Conservation (phyloP, 768 basidiomycete species). For the Lactarius trivialis region DNA sequence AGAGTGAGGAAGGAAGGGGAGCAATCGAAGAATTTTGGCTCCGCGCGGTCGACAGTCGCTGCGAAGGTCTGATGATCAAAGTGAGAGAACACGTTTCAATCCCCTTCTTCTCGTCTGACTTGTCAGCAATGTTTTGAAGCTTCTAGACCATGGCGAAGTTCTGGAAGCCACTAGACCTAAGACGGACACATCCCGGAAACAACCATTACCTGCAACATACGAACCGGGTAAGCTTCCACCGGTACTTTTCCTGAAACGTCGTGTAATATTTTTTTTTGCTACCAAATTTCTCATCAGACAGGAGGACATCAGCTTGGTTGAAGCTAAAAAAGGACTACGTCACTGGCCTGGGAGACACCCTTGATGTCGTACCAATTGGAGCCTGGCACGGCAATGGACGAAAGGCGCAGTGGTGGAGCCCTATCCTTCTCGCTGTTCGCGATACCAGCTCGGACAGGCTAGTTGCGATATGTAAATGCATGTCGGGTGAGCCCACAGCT, state of each 20-base stretch:
- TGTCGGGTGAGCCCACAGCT: slow-evolving; percentile 53
- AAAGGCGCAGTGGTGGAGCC: slow-evolving; percentile 90
- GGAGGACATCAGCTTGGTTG: slow-evolving; percentile 80
- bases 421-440: slow-evolving; percentile 74
- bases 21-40: slow-evolving; percentile 71
- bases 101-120: slow-evolving; percentile 15
- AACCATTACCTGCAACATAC: slow-evolving; percentile 77
- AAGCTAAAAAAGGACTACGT: slow-evolving; percentile 94
- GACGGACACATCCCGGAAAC: slow-evolving; percentile 43
- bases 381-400: slow-evolving; percentile 90
- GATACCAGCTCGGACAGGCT: slow-evolving; percentile 53
- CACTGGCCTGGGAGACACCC: slow-evolving; percentile 65
- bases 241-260: slow-evolving; percentile 6
- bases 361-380: slow-evolving; percentile 65
- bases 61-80: slow-evolving; percentile 95
- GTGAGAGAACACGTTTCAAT: slow-evolving; percentile 32
- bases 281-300: slow-evolving; percentile 41
- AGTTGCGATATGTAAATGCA: slow-evolving; percentile 85
- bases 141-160: slow-evolving; percentile 53
- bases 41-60: slow-evolving; percentile 64
- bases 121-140: slow-evolving; percentile 32
- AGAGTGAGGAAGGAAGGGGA: slow-evolving; percentile 55
- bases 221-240: slow-evolving; percentile 49
- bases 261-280: not conserved
- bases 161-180: slow-evolving; percentile 32